Conservation (phyloP, 2,329 filamentous ascomycete species). For the Bipolaris victoriae region DNA sequence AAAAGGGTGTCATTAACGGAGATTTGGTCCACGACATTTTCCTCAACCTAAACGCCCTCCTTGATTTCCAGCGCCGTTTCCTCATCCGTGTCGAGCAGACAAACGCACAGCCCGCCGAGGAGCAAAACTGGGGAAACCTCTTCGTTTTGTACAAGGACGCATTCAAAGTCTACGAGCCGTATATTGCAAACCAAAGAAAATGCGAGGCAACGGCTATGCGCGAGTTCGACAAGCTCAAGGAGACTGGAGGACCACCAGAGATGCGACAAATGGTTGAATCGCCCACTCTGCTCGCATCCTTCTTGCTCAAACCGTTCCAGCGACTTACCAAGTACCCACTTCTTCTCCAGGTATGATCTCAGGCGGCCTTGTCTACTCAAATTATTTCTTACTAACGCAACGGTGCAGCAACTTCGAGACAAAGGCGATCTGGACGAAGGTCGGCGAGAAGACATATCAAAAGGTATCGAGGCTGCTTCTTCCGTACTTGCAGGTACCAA, state of each 20-base stretch:
- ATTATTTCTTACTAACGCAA: constrained; percentile 13
- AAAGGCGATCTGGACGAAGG: constrained; percentile 76
- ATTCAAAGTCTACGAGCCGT: constrained; percentile 93
- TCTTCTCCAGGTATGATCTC: constrained; percentile 71
- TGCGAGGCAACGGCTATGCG: constrained; percentile 83
- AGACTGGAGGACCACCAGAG: constrained; percentile 68
- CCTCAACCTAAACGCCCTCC: constrained; percentile 89
- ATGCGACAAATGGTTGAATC: constrained; percentile 79
- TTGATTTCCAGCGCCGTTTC: constrained; percentile 95
- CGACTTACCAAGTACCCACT: constrained; percentile 93
- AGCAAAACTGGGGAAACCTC: constrained; percentile 93
- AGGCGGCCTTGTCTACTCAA: not conserved
- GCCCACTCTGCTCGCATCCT: constrained; percentile 86
- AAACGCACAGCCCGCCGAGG: constrained; percentile 76
- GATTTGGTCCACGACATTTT: constrained; percentile 95
- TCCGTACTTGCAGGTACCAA: constrained; percentile 85
- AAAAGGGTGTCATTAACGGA: constrained; percentile 84
- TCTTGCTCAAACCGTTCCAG: constrained; percentile 96
- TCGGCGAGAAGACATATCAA: constrained; percentile 72
- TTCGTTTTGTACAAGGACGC: constrained; percentile 84
- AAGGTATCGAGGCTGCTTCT: constrained; percentile 81
- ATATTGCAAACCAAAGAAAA: constrained; percentile 94
- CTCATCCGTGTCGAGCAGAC: constrained; percentile 95
- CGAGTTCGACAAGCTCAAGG: constrained; percentile 84
- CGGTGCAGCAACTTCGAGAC: constrained; percentile 76